Conservation (phyloP, 1,284 basidiomycete genomes). For the Malassezia arunalokei region DNA sequence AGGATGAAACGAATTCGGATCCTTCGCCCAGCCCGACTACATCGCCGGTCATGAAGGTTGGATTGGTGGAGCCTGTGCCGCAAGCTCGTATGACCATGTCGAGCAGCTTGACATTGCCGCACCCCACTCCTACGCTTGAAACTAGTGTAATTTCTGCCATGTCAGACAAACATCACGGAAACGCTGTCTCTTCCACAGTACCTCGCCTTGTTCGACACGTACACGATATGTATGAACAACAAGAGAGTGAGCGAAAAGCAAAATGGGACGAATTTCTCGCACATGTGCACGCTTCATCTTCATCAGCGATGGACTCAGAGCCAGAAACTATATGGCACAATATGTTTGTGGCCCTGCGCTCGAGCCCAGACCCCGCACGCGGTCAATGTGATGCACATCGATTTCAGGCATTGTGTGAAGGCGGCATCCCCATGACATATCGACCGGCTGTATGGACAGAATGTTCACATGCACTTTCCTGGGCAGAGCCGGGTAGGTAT, state of each 20-base stretch:
- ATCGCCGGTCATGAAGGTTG: neutral
- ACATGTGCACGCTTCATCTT: constrained; percentile 22
- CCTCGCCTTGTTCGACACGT: constrained; percentile 56
- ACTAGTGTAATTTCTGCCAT: neutral
- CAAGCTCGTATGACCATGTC: neutral
- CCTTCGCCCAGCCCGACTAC: neutral
- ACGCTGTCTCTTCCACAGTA: neutral
- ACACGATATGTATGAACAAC: constrained; percentile 70
- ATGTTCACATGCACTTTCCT: constrained; percentile 78
- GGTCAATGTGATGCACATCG: constrained; percentile 58
- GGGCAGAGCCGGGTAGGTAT: constrained; percentile 82
- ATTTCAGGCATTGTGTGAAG: constrained; percentile 65
- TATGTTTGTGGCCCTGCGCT: constrained; percentile 45
- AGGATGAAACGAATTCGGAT: neutral
- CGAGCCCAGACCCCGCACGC: constrained; percentile 59
- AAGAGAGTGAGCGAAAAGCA: constrained; percentile 60
- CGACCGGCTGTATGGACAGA: constrained; percentile 75
- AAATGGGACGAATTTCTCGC: constrained; percentile 81
- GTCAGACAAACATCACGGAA: neutral
- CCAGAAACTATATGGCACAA: constrained; percentile 32
- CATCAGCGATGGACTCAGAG: constrained; percentile 18
- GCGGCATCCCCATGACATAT: constrained; percentile 76
- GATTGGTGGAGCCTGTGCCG: neutral
- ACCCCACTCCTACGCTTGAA: neutral
- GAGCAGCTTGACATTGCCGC: neutral